Evolutionary conservation across 306 rosid species (phyloP).

Genomic region (Crotalaria pallida): DNA sequence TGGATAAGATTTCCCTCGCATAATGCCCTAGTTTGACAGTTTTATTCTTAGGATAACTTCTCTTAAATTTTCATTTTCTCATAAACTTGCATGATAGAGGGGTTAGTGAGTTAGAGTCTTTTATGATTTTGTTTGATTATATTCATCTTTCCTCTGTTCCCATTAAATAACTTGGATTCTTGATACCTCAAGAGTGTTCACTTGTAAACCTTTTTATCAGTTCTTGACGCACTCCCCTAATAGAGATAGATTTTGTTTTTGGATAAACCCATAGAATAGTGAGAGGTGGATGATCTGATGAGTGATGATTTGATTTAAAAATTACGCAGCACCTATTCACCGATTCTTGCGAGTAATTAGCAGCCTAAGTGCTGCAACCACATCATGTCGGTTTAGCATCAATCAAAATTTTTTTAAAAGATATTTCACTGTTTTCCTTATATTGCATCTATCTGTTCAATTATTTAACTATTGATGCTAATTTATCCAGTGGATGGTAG

Average conservation of each 20-base stretch:
- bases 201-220: neutral
- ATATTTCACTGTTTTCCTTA: neutral
- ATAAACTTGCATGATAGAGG: neutral
- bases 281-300: slow-evolving; percentile 20
- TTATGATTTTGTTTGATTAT: neutral
- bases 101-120: neutral
- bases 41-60: neutral
- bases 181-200: neutral
- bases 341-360: neutral
- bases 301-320: neutral
- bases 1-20: no score
- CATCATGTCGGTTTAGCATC: neutral
- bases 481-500: slow-evolving; percentile 80
- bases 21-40: no score
- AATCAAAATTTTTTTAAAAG: neutral
- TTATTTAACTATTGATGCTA: slow-evolving; percentile 17
- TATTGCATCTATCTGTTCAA: neutral
- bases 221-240: neutral
- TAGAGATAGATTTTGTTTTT: no score
- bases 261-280: neutral
- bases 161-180: neutral
- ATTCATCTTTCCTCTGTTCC: neutral
- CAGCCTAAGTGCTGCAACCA: neutral
- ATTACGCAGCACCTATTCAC: neutral
- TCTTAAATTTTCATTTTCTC: no score